Conservation (phyloP, 2,329 filamentous ascomycete genomes). For the Aureobasidium sp. region DNA sequence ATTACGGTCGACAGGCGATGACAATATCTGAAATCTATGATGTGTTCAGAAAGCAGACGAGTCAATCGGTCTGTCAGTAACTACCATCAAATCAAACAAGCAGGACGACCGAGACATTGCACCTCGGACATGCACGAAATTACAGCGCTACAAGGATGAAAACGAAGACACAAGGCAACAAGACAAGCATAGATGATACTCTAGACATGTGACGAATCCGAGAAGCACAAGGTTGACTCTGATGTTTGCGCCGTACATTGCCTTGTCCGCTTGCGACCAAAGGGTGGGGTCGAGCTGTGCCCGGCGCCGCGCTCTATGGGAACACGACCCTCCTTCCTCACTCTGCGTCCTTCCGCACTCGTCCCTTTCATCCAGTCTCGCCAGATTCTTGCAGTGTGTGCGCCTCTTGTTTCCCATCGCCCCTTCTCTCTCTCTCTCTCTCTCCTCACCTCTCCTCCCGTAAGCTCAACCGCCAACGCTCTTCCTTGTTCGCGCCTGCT, state of each 20-base stretch:
- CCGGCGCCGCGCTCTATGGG: not conserved
- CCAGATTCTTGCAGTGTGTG: not conserved
- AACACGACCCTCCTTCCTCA: not conserved
- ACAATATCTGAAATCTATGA: too few species aligned
- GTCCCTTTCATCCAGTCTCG: not conserved
- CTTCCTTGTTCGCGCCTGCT: not conserved
- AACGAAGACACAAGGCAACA: not conserved
- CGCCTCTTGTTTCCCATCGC: not conserved
- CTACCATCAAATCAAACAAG: not conserved
- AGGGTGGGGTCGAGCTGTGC: not conserved
- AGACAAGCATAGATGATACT: not conserved
- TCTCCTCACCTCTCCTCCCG: not conserved
- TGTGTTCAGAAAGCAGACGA: too few species aligned
- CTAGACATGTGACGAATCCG: not conserved
- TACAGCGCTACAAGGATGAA: not conserved
- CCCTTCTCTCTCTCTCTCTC: too few species aligned
- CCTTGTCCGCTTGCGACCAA: not conserved
- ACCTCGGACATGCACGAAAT: not conserved
- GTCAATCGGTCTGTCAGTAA: not conserved
- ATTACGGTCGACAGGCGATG: too few species aligned
- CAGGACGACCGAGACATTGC: not conserved
- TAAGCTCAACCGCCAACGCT: not conserved
- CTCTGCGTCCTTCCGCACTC: not conserved
- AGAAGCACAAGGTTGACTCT: not conserved
- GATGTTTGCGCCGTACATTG: not conserved